Evolutionary conservation across 2,329 filamentous ascomycete genomes (phyloP), one percentile per base, ranked within the genome.

Genomic region (Scorias spongiosa): DNA sequence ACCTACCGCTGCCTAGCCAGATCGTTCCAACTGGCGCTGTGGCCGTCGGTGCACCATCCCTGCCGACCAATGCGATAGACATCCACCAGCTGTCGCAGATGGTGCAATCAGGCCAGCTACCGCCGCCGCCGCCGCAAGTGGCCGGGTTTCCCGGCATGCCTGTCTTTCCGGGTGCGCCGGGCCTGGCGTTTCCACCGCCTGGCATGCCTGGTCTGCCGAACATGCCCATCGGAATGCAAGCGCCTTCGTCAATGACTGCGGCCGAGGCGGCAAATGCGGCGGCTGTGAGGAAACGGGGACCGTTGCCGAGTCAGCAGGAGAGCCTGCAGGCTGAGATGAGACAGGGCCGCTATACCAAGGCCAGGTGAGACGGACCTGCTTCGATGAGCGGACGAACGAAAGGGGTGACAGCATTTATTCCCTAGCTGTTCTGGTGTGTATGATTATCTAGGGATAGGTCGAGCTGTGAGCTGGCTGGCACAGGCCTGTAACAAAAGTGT

Each of bases 281-380:
- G 12, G 54, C 57, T 30, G 54, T 77, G 14, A 71, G 81, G 47
- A 71, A 67, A 51, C 66, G 80, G 48, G 84, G 74, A 5, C 85
- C 84, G 8, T 64, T 93, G 38, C 86, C 86, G 0, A 88, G 84
- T 58, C 86, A 93, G 63, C 78, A 84, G 57, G 86, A 91, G 59
- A 88, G 83, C 53, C 64, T 93, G 53, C 75, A 80, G 52, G 76
- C 81, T 61, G 84, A 89, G 62, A 85, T 89, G 68, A 74, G 73
- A 49, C 66, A 67, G 49, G 71, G 71, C 10, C 63, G 69, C 50
- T 75, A 67, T 54, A 59, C 66, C 38, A 65, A 62, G 51, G 57
- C 66, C 20, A 57, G 63, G 40, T 62, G 52, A 47, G 32, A 9
- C 12, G 12, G 32, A 36, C 32, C 4, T 3, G 20, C 20, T n/a